Base-by-base conservation (phyloP, 352 stramenopile species). In the Thalassiosira hispida region DNA sequence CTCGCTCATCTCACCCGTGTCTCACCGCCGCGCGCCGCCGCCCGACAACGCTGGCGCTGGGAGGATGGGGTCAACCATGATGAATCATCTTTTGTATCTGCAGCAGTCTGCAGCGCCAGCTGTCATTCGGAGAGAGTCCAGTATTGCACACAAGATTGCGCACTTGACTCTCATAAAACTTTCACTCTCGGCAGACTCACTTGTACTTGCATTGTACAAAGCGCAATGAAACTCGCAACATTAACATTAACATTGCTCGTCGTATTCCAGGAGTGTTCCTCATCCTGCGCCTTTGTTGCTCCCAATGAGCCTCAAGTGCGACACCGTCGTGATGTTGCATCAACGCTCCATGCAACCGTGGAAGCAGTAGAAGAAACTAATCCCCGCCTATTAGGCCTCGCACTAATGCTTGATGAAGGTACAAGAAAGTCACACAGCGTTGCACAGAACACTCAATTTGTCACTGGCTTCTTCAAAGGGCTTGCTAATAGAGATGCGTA, bases 391-490 rank as follows among this genome's bases (percentile, higher is more conserved):
- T 44, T 18, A 33, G 81, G 81, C 8, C 33, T 88, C 25, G 77
- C 81, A 2, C 59, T 86, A 9, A 64, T 73, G 25, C 47, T 88
- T 3, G 81, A 88, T 60, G 81, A 88, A 14, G 81, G 85, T 35
- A 91, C 85, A 35, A 64, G 85, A 16, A 90, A 91, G 67, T 85
- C 77, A 25, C 85, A 91, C 60, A 79, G 59, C 16, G 64, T 91
- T 33, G 85, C 83, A 9, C 25, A 91, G 68, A 91, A 90, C 56
- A 81, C 79, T 11, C 73, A 75, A 20, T 91, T 91, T 47, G 83
- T 91, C 14, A 74, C 78, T n/a, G 85, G 85, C 51, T 91, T 91
- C 73, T 91, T 91, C 76, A 86, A 87, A 53, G 85, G 85, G n/a
- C 64, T 91, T 35, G 66, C 53, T 12, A 83, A 49, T 44, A 52